Base-by-base conservation (phyloP, 2,329 filamentous ascomycete genomes). In the Fusarium cyanostomum region DNA sequence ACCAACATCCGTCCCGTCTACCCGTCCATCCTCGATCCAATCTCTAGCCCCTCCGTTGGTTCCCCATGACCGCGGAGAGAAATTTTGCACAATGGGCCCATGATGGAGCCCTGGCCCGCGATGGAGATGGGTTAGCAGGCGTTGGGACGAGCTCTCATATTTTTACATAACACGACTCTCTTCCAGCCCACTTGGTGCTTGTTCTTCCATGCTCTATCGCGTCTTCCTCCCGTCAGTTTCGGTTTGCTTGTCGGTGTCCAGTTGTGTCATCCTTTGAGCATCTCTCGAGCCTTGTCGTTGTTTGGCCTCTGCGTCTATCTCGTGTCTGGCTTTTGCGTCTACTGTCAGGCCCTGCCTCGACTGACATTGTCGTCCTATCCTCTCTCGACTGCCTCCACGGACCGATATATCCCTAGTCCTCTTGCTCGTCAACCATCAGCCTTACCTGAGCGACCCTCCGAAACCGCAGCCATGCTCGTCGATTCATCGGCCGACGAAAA, bases 401-500 rank as follows among this genome's bases (percentile, higher is more conserved):
- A 48, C 34, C 31, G 43, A 46, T 21, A 46, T 16, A 45, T n/a
- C 43, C 43, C 18, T 15, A 35, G 44, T 26, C 34, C 24, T 9
- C 18, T 16, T 34, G 13, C n/a, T 27, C 11, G 12, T 35, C 35
- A 46, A 54, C 21, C 46, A 13, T 24, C 46, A 48, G 31, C 60
- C 41, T 54, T 56, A 53, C 26, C 27, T 10, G 8, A 48, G 44
- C n/a, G 24, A 30, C 8, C 48, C n/a, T 26, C 21, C 27, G 37
- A 30, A 27, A 28, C 33, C 24, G 34, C 52, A 57, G 34, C 30
- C 37, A 71, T 71, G 68, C 50, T 68, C 43, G 26, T 61, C 52
- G 68, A 70, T 34, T 62, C 64, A 8, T 66, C 71, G 31, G 58
- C 48, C 31, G 66, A 70, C 63, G 71, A 74, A 62, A 75, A 74